These are phyloP conservation scores for Theileria luwenshuni DNA, from an alignment of 169 alveolate genomes.

Conservation along the genomic window DNA sequence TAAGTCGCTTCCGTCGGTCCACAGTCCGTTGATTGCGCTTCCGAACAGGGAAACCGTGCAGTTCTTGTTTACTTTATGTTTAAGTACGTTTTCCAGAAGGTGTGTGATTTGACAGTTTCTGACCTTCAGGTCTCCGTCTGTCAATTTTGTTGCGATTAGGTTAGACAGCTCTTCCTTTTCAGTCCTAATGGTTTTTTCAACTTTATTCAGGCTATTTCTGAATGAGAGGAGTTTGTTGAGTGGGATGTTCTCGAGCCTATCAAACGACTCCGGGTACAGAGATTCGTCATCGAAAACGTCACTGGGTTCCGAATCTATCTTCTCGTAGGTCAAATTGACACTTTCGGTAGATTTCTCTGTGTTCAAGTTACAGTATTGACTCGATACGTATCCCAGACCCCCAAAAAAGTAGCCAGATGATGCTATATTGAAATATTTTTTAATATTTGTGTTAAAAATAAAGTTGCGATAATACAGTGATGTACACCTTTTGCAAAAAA, in stretches of 20 bases:
- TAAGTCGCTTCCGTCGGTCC: constrained; percentile 78
- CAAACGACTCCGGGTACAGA: constrained; percentile 2
- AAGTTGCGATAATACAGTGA: neutral
- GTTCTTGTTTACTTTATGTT: constrained; percentile 52
- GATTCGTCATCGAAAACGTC: neutral
- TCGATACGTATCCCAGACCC: neutral
- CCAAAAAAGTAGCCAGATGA: neutral
- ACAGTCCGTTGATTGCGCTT: constrained; percentile 76
- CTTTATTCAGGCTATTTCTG: neutral
- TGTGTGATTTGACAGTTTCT: constrained; percentile 15
- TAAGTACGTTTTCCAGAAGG: constrained; percentile 24
- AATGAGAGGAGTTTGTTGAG: neutral
- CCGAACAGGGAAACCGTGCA: constrained; percentile 70
- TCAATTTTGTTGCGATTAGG: neutral
- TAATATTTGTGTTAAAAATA: neutral
- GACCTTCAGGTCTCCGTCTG: neutral
- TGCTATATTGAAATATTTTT: neutral
- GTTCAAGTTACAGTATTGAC: neutral
- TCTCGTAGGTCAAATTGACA: constrained; percentile 11
- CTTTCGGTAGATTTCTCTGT: neutral
- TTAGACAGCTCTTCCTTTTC: constrained; percentile 10
- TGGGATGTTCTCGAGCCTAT: neutral
- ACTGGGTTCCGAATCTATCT: constrained; percentile 1
- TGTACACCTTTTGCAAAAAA: constrained; percentile 15
- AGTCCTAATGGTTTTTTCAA: neutral